phyloP scores from a whole-genome alignment of 805 yeast genomes.

The Ogataea salicorniae region DNA sequence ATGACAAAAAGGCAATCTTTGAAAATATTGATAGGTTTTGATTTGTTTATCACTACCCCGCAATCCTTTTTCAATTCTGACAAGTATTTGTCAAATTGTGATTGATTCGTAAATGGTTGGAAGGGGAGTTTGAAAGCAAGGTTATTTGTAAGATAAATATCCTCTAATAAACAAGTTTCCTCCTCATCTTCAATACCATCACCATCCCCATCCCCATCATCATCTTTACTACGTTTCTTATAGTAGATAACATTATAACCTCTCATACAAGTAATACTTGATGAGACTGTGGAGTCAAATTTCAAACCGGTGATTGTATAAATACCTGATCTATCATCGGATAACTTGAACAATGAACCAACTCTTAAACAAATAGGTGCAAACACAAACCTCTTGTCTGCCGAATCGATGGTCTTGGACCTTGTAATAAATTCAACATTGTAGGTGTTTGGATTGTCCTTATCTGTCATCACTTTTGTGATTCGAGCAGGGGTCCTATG shows the following conservation, averaged over 20 bases:
- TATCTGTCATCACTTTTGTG: constrained; percentile 2
- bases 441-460: background rate
- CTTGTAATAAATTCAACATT: too few species aligned
- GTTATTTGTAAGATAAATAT: background rate
- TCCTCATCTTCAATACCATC: background rate
- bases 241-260: constrained; percentile 52
- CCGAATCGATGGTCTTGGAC: too few species aligned
- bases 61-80: constrained; percentile 21
- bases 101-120: background rate
- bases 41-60: background rate
- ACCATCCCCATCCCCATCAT: background rate
- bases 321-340: constrained; percentile 24
- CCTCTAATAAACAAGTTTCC: background rate
- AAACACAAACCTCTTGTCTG: constrained; percentile 15
- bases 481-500: constrained; percentile 9
- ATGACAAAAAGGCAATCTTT: constrained; percentile 1
- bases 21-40: constrained; percentile 2
- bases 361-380: constrained; percentile 47
- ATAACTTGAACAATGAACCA: constrained; percentile 46
- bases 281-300: constrained; percentile 12
- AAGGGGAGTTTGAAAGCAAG: background rate
- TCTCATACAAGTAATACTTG: constrained; percentile 47
- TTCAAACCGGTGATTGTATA: constrained; percentile 46
- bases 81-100: constrained; percentile 15
- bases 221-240: constrained; percentile 14